phyloP scores from a whole-genome alignment of 345 rosid genomes.

The Erucastrum elatum region DNA sequence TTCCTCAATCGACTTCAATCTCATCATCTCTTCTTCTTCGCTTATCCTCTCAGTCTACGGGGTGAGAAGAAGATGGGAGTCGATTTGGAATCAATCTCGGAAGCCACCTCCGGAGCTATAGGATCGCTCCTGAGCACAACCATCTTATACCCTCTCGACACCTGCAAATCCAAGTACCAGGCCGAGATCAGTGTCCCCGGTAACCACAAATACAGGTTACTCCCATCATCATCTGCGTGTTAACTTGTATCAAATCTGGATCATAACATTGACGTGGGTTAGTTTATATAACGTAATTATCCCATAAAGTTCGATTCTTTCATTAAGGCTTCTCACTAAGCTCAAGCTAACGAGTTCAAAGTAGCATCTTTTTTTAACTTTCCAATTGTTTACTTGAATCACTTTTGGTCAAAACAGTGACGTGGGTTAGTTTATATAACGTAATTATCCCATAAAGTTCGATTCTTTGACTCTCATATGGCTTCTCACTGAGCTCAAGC shows the following conservation, averaged over 20 bases:
- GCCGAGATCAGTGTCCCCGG: constrained; percentile 77
- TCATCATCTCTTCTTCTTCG: background rate
- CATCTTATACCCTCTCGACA: constrained; percentile 91
- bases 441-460: background rate
- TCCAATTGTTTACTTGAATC: background rate
- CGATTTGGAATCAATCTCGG: constrained; percentile 80
- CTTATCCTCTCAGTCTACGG: background rate
- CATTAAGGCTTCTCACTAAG: background rate
- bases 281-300: background rate
- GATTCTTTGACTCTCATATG: background rate
- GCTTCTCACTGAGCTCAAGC: background rate
- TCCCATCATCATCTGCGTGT: background rate
- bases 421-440: background rate
- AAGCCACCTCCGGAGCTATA: constrained; percentile 96
- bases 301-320: background rate
- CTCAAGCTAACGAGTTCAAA: background rate
- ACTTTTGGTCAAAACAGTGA: background rate
- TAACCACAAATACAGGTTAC: constrained; percentile 77
- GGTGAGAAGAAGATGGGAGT: constrained; percentile 44
- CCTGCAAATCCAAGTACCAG: constrained; percentile 90
- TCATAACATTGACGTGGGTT: background rate
- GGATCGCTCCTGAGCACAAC: constrained; percentile 96
- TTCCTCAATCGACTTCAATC: background rate
- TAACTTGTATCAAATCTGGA: background rate
- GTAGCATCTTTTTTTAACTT: background rate